These are phyloP conservation scores for Colletotrichum neosansevieriae DNA, from an alignment of 2,329 filamentous ascomycete species.

Conservation along the genomic window DNA sequence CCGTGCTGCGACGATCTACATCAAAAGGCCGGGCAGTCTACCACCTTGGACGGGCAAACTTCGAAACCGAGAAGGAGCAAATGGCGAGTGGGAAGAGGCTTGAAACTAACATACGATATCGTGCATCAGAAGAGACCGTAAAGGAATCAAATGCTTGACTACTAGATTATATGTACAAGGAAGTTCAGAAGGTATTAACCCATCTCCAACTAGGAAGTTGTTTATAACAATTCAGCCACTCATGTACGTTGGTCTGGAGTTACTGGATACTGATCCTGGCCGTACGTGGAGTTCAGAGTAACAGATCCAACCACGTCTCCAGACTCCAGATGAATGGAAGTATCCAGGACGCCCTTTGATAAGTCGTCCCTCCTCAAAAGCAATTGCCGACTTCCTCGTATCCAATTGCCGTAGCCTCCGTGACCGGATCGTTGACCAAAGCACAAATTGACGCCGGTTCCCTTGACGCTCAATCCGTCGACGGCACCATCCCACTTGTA, in stretches of 20 bases:
- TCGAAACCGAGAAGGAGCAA: no score
- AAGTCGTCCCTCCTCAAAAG: conserved; percentile 58
- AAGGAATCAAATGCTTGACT: no score
- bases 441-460: conserved; percentile 61
- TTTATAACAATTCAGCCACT: neutral
- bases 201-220: no score
- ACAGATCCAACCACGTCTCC: conserved; percentile 64
- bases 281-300: conserved; percentile 70
- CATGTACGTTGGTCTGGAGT: conserved; percentile 54
- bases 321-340: conserved; percentile 72
- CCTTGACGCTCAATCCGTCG: conserved; percentile 51
- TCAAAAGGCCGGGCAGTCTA: no score
- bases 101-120: no score
- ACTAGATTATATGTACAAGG: no score
- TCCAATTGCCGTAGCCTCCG: conserved; percentile 76
- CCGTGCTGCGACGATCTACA: no score
- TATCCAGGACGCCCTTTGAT: conserved; percentile 59
- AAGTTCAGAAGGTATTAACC: no score
- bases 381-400: conserved; percentile 70
- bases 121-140: no score
- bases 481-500: conserved; percentile 59
- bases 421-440: conserved; percentile 78
- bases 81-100: neutral
- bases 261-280: conserved; percentile 64
- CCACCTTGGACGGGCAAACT: no score